Evolutionary conservation across 805 yeast species (phyloP), one percentile per base, ranked within the genome.

Genomic region (Myxozyma geophila): DNA sequence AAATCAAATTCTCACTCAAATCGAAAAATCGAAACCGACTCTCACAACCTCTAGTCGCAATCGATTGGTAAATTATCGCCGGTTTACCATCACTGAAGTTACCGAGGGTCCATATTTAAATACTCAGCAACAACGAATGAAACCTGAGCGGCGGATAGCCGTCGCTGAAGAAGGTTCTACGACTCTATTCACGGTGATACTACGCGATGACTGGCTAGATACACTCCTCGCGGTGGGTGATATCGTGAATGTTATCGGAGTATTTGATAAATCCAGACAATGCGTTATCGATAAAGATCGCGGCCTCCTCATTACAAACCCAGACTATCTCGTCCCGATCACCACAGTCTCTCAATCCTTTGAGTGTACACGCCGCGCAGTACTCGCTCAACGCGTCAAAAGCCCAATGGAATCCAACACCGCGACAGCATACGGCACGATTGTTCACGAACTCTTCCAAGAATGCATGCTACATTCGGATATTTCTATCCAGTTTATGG

Each of bases 321-420:
- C 99, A 0, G 98, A 95, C 73, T 76, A 84, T 3, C 76, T 95
- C 12, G 76, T 93, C 0, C 84, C 97, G 0, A 92, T 97, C 1
- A 95, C 98, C 0, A 78, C 87, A 3, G 83, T 92, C 0, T 87
- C 97, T 0, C 88, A 88, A 48, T 87, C 93, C 1, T 77, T 90
- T 37, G 80, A 78, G 19, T 95, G 99, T 72, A 79, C 85, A 37
- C 78, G 99, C 60, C 83, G 86, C 63, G 84, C 93, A 0, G 86
- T 90, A 0, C 74, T 93, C 3, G 77, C 79, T 39, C 79, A 82
- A 36, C 78, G 87, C 51, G 78, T 89, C 46, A 79, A 81, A 23
- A 83, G 85, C 50, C 87, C 89, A 0, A 90, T 90, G 0, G 89
- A 80, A n/a, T 76, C 83, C 10, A 80, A 85, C 1, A 73, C 85